These are phyloP conservation scores for Noccaea bulbosa DNA, from an alignment of 345 rosid genomes.

Conservation along the genomic window DNA sequence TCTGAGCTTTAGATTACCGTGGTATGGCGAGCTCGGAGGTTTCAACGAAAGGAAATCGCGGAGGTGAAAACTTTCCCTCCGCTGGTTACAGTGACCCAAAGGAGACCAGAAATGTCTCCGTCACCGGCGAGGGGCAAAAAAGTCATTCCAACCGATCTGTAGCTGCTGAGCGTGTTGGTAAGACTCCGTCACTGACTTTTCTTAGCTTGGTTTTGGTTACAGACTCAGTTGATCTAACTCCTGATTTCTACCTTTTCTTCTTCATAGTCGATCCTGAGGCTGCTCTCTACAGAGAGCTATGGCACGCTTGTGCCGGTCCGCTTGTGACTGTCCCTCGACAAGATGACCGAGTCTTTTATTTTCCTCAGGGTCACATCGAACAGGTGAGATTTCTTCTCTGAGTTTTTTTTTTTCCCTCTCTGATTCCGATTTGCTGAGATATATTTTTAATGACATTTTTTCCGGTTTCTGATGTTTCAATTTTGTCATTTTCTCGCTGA, in stretches of 20 bases:
- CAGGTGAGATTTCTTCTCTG: constrained; percentile 55
- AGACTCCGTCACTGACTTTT: constrained; percentile 4
- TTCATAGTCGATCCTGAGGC: constrained; percentile 54
- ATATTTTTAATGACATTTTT: constrained; percentile 10
- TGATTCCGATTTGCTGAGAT: not conserved
- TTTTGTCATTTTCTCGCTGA: constrained; percentile 18
- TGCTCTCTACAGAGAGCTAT: constrained; percentile 77
- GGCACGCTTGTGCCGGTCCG: constrained; percentile 98
- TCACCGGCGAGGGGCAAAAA: constrained; percentile 47
- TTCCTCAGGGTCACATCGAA: constrained; percentile 94
- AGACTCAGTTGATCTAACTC: constrained; percentile 23
- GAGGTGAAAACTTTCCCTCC: constrained; percentile 50
- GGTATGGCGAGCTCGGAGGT: constrained; percentile 54
- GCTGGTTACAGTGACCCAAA: constrained; percentile 47
- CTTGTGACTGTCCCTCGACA: constrained; percentile 75
- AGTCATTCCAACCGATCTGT: constrained; percentile 42
- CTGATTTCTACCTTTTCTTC: not conserved
- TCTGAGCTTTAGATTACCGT: constrained; percentile 45
- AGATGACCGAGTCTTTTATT: constrained; percentile 78
- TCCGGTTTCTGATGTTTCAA: not conserved
- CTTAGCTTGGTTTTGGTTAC: constrained; percentile 4
- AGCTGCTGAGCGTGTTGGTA: constrained; percentile 30
- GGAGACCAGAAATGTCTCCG: constrained; percentile 35
- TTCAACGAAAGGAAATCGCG: constrained; percentile 47
- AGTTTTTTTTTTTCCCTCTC: not conserved